Percentiles rank a stretch among this genome's conserved stretches.
Evolutionary conservation across 345 rosid genomes (phyloP).

Genomic region (Gossypioides kirkii): DNA sequence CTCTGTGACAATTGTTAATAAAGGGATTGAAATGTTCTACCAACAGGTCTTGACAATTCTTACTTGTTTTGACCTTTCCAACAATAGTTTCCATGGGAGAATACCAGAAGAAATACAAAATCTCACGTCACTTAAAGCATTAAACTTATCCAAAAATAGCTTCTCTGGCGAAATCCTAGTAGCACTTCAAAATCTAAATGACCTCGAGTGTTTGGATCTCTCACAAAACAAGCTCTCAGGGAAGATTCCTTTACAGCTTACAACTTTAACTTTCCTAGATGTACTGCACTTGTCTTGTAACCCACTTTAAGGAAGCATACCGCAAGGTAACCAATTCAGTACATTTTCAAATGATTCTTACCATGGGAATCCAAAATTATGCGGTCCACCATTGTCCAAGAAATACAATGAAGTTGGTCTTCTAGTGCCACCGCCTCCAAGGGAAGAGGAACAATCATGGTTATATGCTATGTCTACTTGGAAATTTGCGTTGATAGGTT

Average conservation of each 20-base stretch:
- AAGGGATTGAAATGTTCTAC: not conserved
- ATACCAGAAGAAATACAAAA: constrained; percentile 4
- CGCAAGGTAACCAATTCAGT: not conserved
- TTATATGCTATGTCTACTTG: not conserved
- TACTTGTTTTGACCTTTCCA: constrained; percentile 1
- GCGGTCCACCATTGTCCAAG: not conserved
- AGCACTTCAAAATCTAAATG: not conserved
- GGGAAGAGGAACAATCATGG: not conserved
- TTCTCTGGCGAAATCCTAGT: constrained; percentile 7
- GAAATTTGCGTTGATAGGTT: not conserved
- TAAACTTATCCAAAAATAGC: constrained; percentile 16
- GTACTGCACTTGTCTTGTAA: not conserved
- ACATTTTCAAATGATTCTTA: not conserved
- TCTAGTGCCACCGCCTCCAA: not conserved
- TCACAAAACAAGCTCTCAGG: constrained; percentile 16
- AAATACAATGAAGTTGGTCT: not conserved
- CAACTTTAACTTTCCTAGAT: not conserved
- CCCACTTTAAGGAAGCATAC: constrained; percentile 9
- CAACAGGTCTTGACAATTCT: not conserved
- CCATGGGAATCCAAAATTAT: not conserved
- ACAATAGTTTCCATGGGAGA: constrained; percentile 15
- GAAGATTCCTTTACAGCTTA: constrained; percentile 17
- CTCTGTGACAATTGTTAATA: not conserved
- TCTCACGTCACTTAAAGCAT: not conserved
- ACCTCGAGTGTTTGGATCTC: constrained; percentile 18